Evolutionary conservation across 176 grass and related monocot species (phyloP).

Genomic region (Bonia amplexicaulis): DNA sequence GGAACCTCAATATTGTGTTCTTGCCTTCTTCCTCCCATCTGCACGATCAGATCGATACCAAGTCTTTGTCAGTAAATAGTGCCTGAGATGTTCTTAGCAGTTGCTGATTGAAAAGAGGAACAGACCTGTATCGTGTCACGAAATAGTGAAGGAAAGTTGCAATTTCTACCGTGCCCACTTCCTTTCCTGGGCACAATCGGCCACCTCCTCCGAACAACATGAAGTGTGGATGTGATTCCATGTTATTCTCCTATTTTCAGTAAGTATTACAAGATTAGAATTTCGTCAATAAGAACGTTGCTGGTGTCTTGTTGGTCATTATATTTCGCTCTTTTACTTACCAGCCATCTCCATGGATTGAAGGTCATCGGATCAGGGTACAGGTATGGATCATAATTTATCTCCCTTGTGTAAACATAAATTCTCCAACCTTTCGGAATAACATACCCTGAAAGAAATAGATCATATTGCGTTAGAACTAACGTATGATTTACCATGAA

Average conservation of each 20-base stretch:
- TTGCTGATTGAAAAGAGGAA: neutral
- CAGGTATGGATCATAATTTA: conserved; percentile 84
- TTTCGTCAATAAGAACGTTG: neutral
- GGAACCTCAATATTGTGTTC: conserved; percentile 79
- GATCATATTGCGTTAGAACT: neutral
- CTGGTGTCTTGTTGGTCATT: neutral
- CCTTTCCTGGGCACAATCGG: conserved; percentile 88
- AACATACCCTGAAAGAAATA: conserved; percentile 62
- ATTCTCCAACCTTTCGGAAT: conserved; percentile 95
- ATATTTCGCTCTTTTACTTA: conserved; percentile 33
- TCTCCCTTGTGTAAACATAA: conserved; percentile 95
- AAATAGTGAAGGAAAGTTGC: conserved; percentile 93
- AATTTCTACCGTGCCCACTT: conserved; percentile 81
- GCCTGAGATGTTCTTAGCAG: neutral
- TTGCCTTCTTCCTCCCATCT: conserved; percentile 90
- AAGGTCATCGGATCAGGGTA: conserved; percentile 79
- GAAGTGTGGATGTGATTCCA: conserved; percentile 84
- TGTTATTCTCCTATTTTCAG: conserved; percentile 61
- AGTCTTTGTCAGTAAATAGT: neutral
- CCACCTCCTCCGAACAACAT: conserved; percentile 95
- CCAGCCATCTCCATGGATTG: conserved; percentile 99
- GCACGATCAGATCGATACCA: neutral
- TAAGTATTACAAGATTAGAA: conserved; percentile 5
- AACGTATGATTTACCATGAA: neutral
- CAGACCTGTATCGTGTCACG: conserved; percentile 80